phyloP scores from a whole-genome alignment of 176 grass and related monocot genomes.

The Oropetium thomaeum region DNA sequence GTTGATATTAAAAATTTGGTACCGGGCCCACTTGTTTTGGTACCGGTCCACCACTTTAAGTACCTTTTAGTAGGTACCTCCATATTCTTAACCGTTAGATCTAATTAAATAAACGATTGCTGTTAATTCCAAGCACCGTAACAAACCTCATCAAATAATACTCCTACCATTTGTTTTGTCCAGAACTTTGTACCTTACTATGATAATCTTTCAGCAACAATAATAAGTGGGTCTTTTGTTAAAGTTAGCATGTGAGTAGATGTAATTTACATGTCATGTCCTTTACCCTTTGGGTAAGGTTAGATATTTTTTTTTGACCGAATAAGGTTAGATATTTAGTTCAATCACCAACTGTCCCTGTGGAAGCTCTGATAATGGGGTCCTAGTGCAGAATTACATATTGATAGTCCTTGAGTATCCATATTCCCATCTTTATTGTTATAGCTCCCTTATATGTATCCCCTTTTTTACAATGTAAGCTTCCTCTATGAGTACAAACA shows the following conservation, averaged over 20 bases:
- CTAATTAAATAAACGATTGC: too few relatives aligned
- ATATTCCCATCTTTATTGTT: background rate
- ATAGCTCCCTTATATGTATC: background rate
- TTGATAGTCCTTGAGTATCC: background rate
- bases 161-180: background rate
- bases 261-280: background rate
- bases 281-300: background rate
- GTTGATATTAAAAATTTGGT: too few relatives aligned
- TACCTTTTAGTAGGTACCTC: too few relatives aligned
- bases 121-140: too few relatives aligned
- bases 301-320: too few relatives aligned
- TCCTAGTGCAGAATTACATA: background rate
- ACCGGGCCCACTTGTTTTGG: too few relatives aligned
- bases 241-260: background rate
- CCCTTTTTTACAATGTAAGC: conserved; percentile 7
- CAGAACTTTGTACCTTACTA: conserved; percentile 9
- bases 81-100: too few relatives aligned
- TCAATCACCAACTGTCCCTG: background rate
- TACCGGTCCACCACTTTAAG: too few relatives aligned
- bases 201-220: conserved; percentile 7
- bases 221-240: conserved; percentile 2
- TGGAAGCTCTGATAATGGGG: conserved; percentile 6
- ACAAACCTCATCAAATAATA: too few relatives aligned
- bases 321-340: background rate
- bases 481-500: conserved; percentile 8